Base-by-base conservation (phyloP, 2,329 filamentous ascomycete species). In the Exophiala dermatitidis region DNA sequence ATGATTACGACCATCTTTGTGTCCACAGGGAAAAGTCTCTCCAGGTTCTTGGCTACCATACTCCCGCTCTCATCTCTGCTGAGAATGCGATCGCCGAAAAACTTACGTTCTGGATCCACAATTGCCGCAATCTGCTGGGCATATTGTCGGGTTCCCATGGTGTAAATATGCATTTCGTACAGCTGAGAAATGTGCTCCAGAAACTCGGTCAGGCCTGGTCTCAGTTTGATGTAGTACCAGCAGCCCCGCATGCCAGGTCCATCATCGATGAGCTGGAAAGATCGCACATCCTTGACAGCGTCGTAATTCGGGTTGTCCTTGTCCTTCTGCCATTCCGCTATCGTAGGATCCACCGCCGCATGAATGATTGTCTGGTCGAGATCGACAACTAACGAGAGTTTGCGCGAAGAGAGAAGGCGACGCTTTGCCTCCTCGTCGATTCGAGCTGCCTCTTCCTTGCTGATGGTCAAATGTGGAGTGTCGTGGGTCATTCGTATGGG, bases 1-100 rank as follows among this genome's bases (percentile, higher is more conserved):
- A 98, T 98, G 64, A 98, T 96, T 54, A 96, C 90, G 0, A 96
- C 94, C 93, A 98, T 98, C 70, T 95, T 91, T 4, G 91, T 97
- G 70, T 94, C 94, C 55, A 95, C 88, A 3, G 94, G 93, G 68
- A 98, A 98, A 9, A 98, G 72, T 5, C 93, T 82, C 66, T 93
- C 87, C 31, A 98, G 74, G 62, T 84, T 93, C 77, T 98, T 98
- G 54, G 86, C 84, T 2, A 85, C 88, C 69, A 97, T 84, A 68
- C 86, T 96, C 50, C 91, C 91, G 67, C 94, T 98, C 72, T 98
- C 93, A 68, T 97, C 91, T 64, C 93, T 86, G 70, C 91, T 97
- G 65, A 98, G 86, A 64, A 98, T 90, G 51, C 93, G 83, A 69
- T 96, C 90, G 37, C 88, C 91, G 68, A 98, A 98, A 6, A 95